phyloP scores from a whole-genome alignment of 2,329 filamentous ascomycete species.

The Curvularia sp. region DNA sequence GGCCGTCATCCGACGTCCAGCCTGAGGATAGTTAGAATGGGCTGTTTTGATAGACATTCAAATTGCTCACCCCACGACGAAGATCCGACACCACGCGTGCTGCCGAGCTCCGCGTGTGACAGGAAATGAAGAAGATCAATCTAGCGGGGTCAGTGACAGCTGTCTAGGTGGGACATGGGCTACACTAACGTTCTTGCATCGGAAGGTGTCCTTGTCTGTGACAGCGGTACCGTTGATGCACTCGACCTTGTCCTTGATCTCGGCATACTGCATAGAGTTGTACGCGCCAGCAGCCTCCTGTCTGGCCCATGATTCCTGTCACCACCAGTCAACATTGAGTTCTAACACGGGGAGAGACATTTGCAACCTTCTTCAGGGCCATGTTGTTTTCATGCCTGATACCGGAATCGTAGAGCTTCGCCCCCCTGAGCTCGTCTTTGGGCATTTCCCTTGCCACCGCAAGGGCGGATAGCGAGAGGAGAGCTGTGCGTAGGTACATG shows the following conservation, averaged over 20 bases:
- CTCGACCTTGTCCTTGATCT: slow-evolving; percentile 41
- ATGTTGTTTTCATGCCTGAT: slow-evolving; percentile 49
- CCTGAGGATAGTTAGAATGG: slow-evolving; percentile 31
- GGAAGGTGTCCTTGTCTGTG: slow-evolving; percentile 47
- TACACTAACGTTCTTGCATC: slow-evolving; percentile 35
- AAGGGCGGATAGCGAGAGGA: slow-evolving; percentile 46
- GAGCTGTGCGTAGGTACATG: slow-evolving; percentile 40
- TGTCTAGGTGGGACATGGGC: no score
- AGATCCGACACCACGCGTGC: slow-evolving; percentile 52
- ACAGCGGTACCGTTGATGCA: slow-evolving; percentile 50
- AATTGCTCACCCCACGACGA: slow-evolving; percentile 55
- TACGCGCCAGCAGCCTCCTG: slow-evolving; percentile 45
- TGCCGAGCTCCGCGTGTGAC: slow-evolving; percentile 62
- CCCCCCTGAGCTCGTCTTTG: slow-evolving; percentile 44
- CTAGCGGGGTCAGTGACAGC: slow-evolving; percentile 26
- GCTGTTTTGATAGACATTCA: neutral
- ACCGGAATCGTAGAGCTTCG: slow-evolving; percentile 50
- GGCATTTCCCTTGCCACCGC: slow-evolving; percentile 45
- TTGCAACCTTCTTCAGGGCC: slow-evolving; percentile 42
- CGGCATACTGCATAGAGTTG: slow-evolving; percentile 45
- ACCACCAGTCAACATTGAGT: slow-evolving; percentile 27
- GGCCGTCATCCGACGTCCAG: slow-evolving; percentile 60
- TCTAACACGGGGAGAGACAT: neutral
- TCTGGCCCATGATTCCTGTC: slow-evolving; percentile 48
- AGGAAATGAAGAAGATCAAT: slow-evolving; percentile 65